Evolutionary conservation across 1,284 basidiomycete species (phyloP).

Genomic region (Jaminaea rosea): DNA sequence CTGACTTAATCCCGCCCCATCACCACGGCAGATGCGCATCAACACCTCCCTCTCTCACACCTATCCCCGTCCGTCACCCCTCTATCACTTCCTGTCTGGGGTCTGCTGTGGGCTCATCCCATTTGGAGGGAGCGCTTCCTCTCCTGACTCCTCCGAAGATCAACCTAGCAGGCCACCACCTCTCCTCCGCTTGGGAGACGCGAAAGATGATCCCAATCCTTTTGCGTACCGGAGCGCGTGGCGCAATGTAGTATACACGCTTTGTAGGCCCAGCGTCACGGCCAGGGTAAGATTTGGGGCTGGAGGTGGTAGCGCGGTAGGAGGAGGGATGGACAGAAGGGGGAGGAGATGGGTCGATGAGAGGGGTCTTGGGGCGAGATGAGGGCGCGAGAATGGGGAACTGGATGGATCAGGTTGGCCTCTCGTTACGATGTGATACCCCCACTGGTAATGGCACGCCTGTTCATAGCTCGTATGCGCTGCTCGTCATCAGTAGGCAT

Average conservation of each 20-base stretch:
- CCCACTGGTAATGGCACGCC: too few relatives aligned
- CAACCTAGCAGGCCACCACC: neutral
- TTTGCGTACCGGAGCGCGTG: conserved; percentile 14
- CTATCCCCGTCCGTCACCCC: conserved; percentile 2
- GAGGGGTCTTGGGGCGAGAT: too few relatives aligned
- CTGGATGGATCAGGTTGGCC: too few relatives aligned
- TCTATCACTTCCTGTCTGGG: neutral
- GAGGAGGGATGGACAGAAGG: too few relatives aligned
- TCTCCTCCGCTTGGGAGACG: conserved; percentile 10
- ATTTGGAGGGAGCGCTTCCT: conserved; percentile 1
- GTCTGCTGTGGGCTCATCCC: neutral
- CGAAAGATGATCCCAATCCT: conserved; percentile 25
- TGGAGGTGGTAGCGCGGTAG: neutral
- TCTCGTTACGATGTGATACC: too few relatives aligned
- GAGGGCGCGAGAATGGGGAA: too few relatives aligned
- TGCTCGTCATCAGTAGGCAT: too few relatives aligned
- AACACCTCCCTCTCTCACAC: conserved; percentile 13
- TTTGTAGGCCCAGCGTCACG: conserved; percentile 15
- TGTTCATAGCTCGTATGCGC: too few relatives aligned
- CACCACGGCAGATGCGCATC: conserved; percentile 33
- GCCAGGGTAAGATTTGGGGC: neutral
- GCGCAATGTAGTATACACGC: conserved; percentile 15
- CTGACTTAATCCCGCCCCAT: neutral
- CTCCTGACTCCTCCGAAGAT: conserved; percentile 1
- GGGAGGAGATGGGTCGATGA: too few relatives aligned